These are phyloP conservation scores for Cnidoscolus chayamansa DNA, from an alignment of 441 rosid species.

Conservation along the genomic window DNA sequence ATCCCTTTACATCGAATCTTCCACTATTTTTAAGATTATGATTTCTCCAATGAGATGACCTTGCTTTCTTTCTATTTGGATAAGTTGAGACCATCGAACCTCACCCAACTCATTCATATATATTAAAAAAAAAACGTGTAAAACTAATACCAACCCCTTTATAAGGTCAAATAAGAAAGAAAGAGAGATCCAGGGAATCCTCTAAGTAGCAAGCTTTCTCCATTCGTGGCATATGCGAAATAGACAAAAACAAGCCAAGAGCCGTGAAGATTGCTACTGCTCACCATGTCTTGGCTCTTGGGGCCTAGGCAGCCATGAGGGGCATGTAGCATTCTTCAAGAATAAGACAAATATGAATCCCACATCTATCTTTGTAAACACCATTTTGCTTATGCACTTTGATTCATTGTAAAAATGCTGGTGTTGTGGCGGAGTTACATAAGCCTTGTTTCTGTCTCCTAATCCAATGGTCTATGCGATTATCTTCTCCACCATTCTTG, in stretches of 20 bases:
- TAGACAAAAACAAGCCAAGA: no score
- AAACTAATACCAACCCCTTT: no score
- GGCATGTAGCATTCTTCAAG: not conserved
- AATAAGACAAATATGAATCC: not conserved
- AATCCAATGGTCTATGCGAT: not conserved
- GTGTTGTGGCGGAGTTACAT: conserved; percentile 36
- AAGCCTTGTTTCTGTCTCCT: conserved; percentile 17
- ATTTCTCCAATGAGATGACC: conserved; percentile 15
- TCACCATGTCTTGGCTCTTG: no score
- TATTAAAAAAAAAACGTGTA: no score
- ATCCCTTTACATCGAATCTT: not conserved
- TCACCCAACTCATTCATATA: not conserved
- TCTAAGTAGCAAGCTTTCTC: no score
- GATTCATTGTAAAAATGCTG: conserved; percentile 21
- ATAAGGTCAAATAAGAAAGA: no score
- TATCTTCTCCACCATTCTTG: conserved; percentile 1
- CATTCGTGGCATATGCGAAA: no score
- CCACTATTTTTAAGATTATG: not conserved
- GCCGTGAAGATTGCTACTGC: no score
- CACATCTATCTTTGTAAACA: conserved; percentile 25
- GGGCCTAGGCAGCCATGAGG: not conserved
- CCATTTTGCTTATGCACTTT: not conserved
- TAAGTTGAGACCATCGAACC: no score
- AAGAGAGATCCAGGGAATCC: no score
- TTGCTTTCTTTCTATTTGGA: not conserved